Conservation (phyloP, 2,329 filamentous ascomycete genomes). For the Chaetomiaceae sp. region DNA sequence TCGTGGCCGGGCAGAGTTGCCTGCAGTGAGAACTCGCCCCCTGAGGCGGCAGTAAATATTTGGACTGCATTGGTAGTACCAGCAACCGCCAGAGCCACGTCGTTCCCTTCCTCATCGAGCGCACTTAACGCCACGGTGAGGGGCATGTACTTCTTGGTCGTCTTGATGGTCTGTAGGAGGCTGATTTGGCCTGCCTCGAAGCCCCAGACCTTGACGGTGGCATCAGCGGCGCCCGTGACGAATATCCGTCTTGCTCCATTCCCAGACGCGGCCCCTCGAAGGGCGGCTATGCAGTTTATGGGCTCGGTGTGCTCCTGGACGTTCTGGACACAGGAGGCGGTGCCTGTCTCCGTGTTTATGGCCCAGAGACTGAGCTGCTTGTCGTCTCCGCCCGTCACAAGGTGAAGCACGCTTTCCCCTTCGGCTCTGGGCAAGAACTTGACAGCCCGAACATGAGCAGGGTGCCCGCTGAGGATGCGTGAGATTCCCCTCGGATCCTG, state of each 20-base stretch:
- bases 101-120: conserved; percentile 48
- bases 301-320: conserved; percentile 65
- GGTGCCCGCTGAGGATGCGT: conserved; percentile 68
- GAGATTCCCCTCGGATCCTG: conserved; percentile 53
- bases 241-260: conserved; percentile 44
- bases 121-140: conserved; percentile 65
- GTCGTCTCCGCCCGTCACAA: conserved; percentile 81
- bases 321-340: conserved; percentile 46
- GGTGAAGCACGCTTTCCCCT: conserved; percentile 45
- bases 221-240: conserved; percentile 77
- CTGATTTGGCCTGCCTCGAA: conserved; percentile 46
- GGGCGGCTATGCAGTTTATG: conserved; percentile 62
- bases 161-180: conserved; percentile 65
- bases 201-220: conserved; percentile 65
- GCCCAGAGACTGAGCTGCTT: conserved; percentile 71
- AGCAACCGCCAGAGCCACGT: conserved; percentile 71
- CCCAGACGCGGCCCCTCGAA: conserved; percentile 25
- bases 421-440: conserved; percentile 61
- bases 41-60: conserved; percentile 56
- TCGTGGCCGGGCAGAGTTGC: conserved; percentile 85
- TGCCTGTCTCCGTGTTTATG: conserved; percentile 26
- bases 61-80: conserved; percentile 82
- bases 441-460: conserved; percentile 74
- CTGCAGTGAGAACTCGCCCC: conserved; percentile 58
- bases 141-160: conserved; percentile 77